phyloP scores from a whole-genome alignment of 1,284 basidiomycete genomes.

The Naganishia albida region DNA sequence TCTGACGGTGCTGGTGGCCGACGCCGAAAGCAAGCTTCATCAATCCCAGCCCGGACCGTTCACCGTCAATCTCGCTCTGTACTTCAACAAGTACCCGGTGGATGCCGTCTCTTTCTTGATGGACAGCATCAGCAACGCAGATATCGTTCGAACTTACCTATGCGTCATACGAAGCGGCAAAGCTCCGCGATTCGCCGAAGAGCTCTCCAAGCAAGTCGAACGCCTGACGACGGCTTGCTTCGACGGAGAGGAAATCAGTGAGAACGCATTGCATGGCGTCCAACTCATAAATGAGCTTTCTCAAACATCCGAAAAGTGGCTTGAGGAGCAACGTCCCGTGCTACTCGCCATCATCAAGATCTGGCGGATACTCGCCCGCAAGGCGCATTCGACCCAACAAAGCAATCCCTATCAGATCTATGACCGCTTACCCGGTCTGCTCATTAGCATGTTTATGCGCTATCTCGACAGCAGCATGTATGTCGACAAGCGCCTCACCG shows the following conservation, averaged over 20 bases:
- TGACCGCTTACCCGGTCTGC: slow-evolving; percentile 68
- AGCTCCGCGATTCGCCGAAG: slow-evolving; percentile 73
- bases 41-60: slow-evolving; percentile 90
- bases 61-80: slow-evolving; percentile 88
- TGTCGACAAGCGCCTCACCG: slow-evolving; percentile 70
- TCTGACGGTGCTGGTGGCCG: slow-evolving; percentile 84
- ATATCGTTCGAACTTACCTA: slow-evolving; percentile 75
- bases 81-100: slow-evolving; percentile 83
- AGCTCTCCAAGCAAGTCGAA: slow-evolving; percentile 68
- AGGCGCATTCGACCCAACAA: slow-evolving; percentile 45
- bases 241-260: slow-evolving; percentile 48
- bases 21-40: slow-evolving; percentile 87
- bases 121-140: slow-evolving; percentile 70
- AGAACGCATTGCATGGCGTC: slow-evolving; percentile 63
- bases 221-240: slow-evolving; percentile 65
- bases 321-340: slow-evolving; percentile 64
- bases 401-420: slow-evolving; percentile 56
- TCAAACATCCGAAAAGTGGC: slow-evolving; percentile 69
- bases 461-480: slow-evolving; percentile 67
- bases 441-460: slow-evolving; percentile 73
- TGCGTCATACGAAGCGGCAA: slow-evolving; percentile 76
- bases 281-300: slow-evolving; percentile 76
- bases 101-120: slow-evolving; percentile 86
- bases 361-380: slow-evolving; percentile 62
- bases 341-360: slow-evolving; percentile 69